Base-by-base conservation (phyloP, 2,329 filamentous ascomycete genomes). In the Colletotrichum sp. region DNA sequence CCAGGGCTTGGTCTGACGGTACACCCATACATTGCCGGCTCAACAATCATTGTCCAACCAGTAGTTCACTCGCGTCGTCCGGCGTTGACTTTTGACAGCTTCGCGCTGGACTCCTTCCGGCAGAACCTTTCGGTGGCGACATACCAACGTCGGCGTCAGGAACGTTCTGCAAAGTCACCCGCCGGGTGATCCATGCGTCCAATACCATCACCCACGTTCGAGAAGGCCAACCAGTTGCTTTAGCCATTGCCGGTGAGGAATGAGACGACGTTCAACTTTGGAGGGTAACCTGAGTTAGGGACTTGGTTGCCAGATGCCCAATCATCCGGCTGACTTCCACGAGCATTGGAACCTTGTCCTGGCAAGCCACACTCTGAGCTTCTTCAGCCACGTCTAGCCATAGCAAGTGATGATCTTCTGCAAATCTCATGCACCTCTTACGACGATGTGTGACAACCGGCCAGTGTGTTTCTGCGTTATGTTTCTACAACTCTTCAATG, bases 381-480 rank as follows among this genome's bases (percentile, higher is more conserved):
- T 15, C 39, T n/a, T 64, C 48, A 69, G 74, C 74, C 70, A 69
- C 74, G 30, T 30, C 64, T 73, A 65, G 48, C 48, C 34, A 16
- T 18, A 64, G 52, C 28, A 10, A 34, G 58, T 36, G 64, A 27
- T 16, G 65, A 73, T 74, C 36, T 13, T 52, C 74, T 61, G 65
- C 25, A 62, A 32, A 56, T 74, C 61, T 34, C 18, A 71, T 74
- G 72, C 72, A 71, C 30, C 18, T 66, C 60, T 71, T 61, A 74
- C 30, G 68, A 74, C 30, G 28, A 39, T 43, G 66, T 65, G 43
- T 60, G n/a, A 12, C 66, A 18, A 70, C 58, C 25, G 15, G 25
- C 71, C 48, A 56, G 25, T 74, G 25, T 48, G 39, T 64, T 65
- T 65, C 66, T 36, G 15, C 39, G 39, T 18, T 10, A 48, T n/a